A percentile compares a stretch with the other conserved stretches of the same genome.
These are phyloP conservation scores for Gracilaria caudata DNA, from an alignment of 23 red algal genomes.

Conservation along the genomic window DNA sequence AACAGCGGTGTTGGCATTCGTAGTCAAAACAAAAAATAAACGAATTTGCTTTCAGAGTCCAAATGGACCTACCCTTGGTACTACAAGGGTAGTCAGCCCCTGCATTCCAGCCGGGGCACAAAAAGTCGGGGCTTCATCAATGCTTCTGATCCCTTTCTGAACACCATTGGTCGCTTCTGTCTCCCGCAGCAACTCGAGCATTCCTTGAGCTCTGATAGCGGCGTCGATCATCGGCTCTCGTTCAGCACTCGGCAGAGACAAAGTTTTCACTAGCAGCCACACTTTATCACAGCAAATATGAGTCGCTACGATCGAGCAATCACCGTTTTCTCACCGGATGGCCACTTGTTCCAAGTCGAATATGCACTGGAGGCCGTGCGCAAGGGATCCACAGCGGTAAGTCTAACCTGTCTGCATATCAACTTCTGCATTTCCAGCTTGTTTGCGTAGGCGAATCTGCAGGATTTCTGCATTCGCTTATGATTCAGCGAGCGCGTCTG, in stretches of 20 bases:
- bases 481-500: neutral
- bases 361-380: slow-evolving; percentile 98
- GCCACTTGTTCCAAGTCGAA: slow-evolving; percentile 99
- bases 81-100: neutral
- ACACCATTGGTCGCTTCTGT: neutral
- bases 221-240: neutral
- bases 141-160: neutral
- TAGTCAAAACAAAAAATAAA: neutral
- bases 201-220: neutral
- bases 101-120: neutral
- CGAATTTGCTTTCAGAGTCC: no score
- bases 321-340: slow-evolving; percentile 99
- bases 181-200: neutral
- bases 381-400: slow-evolving; percentile 97
- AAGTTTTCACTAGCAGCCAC: neutral
- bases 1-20: no score
- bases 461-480: neutral
- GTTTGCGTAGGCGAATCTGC: neutral
- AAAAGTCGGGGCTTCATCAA: no score
- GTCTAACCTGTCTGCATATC: neutral
- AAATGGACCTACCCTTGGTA: no score
- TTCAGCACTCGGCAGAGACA: neutral
- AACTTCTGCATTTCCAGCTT: neutral
- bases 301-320: slow-evolving; percentile 97
- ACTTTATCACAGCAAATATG: neutral